A percentile compares a stretch with the other conserved stretches of the same genome.
Conservation (phyloP, 495 filamentous ascomycete genomes). For the Massariosphaeria phaeospora region DNA sequence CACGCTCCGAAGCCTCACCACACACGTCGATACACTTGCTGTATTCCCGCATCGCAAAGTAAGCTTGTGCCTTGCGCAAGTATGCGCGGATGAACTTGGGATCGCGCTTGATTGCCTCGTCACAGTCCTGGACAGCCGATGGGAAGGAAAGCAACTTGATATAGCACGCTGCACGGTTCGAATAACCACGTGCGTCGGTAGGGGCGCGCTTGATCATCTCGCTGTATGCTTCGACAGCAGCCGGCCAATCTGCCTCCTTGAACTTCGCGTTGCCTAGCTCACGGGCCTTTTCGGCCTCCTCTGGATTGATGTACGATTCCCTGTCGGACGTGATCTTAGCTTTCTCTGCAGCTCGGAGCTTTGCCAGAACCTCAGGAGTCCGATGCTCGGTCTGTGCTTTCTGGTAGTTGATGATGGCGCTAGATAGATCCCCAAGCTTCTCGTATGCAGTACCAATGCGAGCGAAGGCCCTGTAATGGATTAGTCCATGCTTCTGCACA, state of each 20-base stretch:
- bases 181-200: slow-evolving; percentile 89
- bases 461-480: slow-evolving; percentile 60
- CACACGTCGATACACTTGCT: slow-evolving; percentile 88
- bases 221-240: slow-evolving; percentile 85
- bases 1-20: slow-evolving; percentile 70
- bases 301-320: slow-evolving; percentile 80
- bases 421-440: slow-evolving; percentile 71
- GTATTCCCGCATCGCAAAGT: slow-evolving; percentile 95
- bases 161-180: slow-evolving; percentile 93
- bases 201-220: slow-evolving; percentile 98
- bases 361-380: slow-evolving; percentile 86
- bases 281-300: slow-evolving; percentile 89
- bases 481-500: slow-evolving; percentile 2
- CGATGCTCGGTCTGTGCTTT: slow-evolving; percentile 94
- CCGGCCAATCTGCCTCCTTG: slow-evolving; percentile 95
- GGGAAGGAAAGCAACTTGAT: slow-evolving; percentile 96
- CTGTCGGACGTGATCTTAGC: slow-evolving; percentile 70
- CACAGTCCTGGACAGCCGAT: slow-evolving; percentile 85
- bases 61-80: slow-evolving; percentile 88
- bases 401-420: slow-evolving; percentile 86
- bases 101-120: slow-evolving; percentile 84
- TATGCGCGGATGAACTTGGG: slow-evolving; percentile 92
- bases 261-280: slow-evolving; percentile 93
- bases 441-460: slow-evolving; percentile 88
- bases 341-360: slow-evolving; percentile 91